Evolutionary conservation across 2,329 filamentous ascomycete species (phyloP), one percentile per base, ranked within the genome.

Genomic region (Endoconidiophora laricicola): DNA sequence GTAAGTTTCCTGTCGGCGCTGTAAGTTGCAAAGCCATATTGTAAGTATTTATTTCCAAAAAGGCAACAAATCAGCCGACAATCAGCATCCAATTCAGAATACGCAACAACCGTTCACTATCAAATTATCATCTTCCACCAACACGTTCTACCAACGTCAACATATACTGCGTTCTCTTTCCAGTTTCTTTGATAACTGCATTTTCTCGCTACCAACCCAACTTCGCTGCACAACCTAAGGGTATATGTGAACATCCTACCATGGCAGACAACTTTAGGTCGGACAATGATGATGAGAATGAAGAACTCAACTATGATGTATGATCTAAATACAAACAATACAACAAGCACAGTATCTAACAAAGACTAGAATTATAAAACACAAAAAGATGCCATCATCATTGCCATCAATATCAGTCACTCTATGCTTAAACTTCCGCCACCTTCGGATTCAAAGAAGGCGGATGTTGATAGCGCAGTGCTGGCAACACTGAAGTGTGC

Each of bases 381-480:
- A 1, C 81, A 88, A 61, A 95, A 94, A 67, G 91, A 98, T 78
- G 91, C 91, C n/a, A 76, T 96, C n/a, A 73, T 98, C 22, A 90
- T 98, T 62, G 90, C 87, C 12, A 94, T 98, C 59, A 83, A 96
- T 59, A 73, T 96, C 60, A 95, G 84, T 70, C 66, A 78, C 37
- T 87, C 86, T 0, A 98, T 96, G 90, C 69, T 96, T 55, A 68
- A 69, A 57, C 68, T 69, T 40, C 85, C 85, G 20, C 73, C 78
- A 2, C 66, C 29, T 2, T 72, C 72, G 5, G 72, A 76, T 54
- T 74, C 79, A 46, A 94, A 85, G 65, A 90, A 87, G 62, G 76
- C 79, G 41, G 82, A 85, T 56, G 78, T 71, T 52, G 85, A 90
- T 59, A 88, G 83, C 42, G 79, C 90, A 3, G 72, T 86, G 1